Conservation (phyloP, 2,329 filamentous ascomycete species). For the Pseudogymnoascus sp. region DNA sequence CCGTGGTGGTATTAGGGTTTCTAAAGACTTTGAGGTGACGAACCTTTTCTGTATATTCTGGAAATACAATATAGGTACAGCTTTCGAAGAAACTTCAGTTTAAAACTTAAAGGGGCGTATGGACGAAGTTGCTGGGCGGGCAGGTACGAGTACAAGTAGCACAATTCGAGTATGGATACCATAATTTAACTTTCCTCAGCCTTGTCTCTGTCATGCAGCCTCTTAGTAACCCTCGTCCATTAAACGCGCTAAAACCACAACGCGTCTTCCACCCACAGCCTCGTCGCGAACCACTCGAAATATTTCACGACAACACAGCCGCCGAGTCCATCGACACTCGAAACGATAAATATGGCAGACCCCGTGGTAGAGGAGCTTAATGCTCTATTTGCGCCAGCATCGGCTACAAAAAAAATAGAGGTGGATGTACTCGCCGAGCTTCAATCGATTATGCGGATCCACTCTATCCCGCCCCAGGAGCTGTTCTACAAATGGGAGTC, state of each 20-base stretch:
- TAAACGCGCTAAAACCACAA: constrained; percentile 6
- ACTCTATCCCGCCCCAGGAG: constrained; percentile 74
- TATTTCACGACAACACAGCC: not conserved
- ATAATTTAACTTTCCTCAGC: constrained; percentile 8
- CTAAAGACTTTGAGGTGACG: not conserved
- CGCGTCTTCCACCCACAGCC: constrained; percentile 1
- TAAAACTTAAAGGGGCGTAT: not conserved
- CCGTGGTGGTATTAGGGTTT: not conserved
- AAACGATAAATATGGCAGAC: constrained; percentile 16
- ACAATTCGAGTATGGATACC: not conserved
- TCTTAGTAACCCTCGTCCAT: not conserved
- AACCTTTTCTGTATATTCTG: not conserved
- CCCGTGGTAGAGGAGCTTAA: constrained; percentile 19
- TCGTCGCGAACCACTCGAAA: constrained; percentile 8
- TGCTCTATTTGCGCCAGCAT: constrained; percentile 21
- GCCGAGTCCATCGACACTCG: not conserved
- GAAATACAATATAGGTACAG: not conserved
- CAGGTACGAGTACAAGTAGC: not conserved
- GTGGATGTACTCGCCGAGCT: constrained; percentile 74
- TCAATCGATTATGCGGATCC: constrained; percentile 75
- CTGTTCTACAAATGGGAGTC: constrained; percentile 99
- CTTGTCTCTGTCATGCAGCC: not conserved
- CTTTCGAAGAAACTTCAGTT: not conserved
- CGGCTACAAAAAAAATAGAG: constrained; percentile 40
- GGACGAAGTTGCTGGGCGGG: not conserved